Evolutionary conservation across 495 filamentous ascomycete species (phyloP).

Genomic region (Sabuloglossum arenarium): DNA sequence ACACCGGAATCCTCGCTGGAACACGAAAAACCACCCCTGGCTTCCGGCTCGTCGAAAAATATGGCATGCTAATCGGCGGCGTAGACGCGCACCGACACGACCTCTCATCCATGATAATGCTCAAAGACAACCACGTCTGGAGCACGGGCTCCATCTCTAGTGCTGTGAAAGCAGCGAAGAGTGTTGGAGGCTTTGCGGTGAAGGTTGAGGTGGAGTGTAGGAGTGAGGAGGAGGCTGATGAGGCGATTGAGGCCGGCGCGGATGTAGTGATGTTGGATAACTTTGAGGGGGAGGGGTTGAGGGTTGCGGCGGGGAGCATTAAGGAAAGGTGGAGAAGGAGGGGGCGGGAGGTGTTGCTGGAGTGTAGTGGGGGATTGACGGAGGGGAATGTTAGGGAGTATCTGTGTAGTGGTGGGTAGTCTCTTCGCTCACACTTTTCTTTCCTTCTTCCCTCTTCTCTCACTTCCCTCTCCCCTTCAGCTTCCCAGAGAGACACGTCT

Average conservation of each 20-base stretch:
- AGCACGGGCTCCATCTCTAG: constrained; percentile 56
- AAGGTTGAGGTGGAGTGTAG: constrained; percentile 96
- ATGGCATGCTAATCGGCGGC: constrained; percentile 85
- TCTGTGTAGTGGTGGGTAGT: constrained; percentile 43
- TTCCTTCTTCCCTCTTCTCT: no score
- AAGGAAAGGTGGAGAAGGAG: constrained; percentile 47
- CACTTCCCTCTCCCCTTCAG: neutral
- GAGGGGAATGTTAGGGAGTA: constrained; percentile 63
- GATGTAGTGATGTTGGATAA: constrained; percentile 98
- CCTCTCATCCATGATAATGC: constrained; percentile 85
- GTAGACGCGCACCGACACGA: constrained; percentile 84
- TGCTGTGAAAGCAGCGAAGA: constrained; percentile 67
- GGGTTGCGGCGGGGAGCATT: constrained; percentile 42
- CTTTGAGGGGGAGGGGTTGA: constrained; percentile 57
- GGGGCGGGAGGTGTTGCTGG: constrained; percentile 39
- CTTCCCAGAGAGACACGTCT: neutral
- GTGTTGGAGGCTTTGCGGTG: constrained; percentile 65
- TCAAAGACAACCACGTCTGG: constrained; percentile 98
- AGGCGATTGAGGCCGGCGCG: constrained; percentile 75
- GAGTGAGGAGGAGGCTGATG: constrained; percentile 67
- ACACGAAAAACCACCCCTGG: constrained; percentile 95
- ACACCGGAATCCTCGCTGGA: constrained; percentile 69
- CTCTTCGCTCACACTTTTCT: neutral
- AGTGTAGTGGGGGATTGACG: constrained; percentile 81
- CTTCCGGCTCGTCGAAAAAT: constrained; percentile 92